phyloP scores from a whole-genome alignment of 768 basidiomycete species.

The Russula virescens region DNA sequence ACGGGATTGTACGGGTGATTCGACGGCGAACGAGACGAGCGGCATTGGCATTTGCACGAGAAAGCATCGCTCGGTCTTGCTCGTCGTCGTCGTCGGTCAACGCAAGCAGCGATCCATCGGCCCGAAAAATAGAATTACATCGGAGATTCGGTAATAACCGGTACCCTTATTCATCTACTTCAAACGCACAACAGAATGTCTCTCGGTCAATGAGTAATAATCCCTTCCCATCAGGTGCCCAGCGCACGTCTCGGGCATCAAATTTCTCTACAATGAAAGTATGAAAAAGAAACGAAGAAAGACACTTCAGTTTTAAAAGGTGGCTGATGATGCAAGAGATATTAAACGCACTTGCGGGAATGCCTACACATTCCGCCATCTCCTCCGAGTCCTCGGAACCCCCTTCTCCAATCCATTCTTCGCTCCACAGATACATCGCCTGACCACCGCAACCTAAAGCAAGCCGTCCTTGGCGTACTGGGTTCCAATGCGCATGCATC shows the following conservation, averaged over 20 bases:
- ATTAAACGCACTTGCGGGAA: conserved; percentile 69
- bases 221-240: conserved; percentile 86
- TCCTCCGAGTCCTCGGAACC: conserved; percentile 59
- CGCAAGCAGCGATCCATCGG: background rate
- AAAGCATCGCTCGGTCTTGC: conserved; percentile 19
- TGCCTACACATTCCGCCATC: conserved; percentile 85
- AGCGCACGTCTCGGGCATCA: conserved; percentile 59
- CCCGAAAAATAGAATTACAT: background rate
- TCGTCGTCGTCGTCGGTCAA: conserved; percentile 15
- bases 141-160: conserved; percentile 18
- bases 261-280: conserved; percentile 50
- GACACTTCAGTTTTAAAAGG: background rate
- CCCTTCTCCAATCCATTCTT: conserved; percentile 62
- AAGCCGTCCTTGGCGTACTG: conserved; percentile 67
- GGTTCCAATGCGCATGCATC: conserved; percentile 73
- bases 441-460: conserved; percentile 60
- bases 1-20: background rate
- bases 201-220: conserved; percentile 69
- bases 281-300: background rate
- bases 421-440: conserved; percentile 75
- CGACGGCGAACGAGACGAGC: conserved; percentile 21
- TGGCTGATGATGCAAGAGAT: background rate
- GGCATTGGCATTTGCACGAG: conserved; percentile 16
- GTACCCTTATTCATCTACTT: conserved; percentile 17
- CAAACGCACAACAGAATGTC: conserved; percentile 52